Percentiles rank a stretch among this genome's conserved stretches.
phyloP scores from a whole-genome alignment of 768 basidiomycete genomes.

The Tubosaeta sp. region DNA sequence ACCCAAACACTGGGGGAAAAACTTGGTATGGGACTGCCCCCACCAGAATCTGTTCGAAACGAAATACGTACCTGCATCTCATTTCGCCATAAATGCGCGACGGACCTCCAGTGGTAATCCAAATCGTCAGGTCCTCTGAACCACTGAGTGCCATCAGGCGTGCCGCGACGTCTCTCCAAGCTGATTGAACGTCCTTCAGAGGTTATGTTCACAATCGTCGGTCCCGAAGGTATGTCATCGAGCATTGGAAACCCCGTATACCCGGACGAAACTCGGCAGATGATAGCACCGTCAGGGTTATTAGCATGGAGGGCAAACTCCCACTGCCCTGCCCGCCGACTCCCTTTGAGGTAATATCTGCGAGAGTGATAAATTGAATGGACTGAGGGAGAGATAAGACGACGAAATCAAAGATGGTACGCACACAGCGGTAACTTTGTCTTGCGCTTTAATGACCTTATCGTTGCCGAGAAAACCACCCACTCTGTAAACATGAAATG shows the following conservation, averaged over 20 bases:
- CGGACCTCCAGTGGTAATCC: conserved; percentile 21
- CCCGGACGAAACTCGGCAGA: conserved; percentile 18
- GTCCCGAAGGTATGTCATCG: conserved; percentile 2
- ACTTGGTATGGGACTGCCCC: background rate
- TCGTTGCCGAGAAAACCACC: conserved; percentile 24
- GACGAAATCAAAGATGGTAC: background rate
- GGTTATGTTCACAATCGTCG: conserved; percentile 11
- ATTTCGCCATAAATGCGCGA: conserved; percentile 9
- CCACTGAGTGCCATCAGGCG: conserved; percentile 12
- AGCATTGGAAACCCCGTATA: conserved; percentile 16
- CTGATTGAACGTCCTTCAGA: conserved; percentile 3
- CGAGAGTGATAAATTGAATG: background rate
- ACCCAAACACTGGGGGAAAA: conserved; percentile 14
- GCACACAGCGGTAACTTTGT: conserved; percentile 19
- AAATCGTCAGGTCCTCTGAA: conserved; percentile 22
- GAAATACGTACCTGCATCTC: conserved; percentile 21
- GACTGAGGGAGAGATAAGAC: background rate
- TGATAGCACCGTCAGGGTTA: conserved; percentile 8
- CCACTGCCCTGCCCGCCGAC: conserved; percentile 9
- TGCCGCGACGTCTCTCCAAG: background rate
- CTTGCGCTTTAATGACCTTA: conserved; percentile 23
- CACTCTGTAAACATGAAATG: conserved; percentile 25
- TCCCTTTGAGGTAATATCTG: conserved; percentile 23
- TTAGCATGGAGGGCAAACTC: background rate
- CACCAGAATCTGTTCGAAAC: background rate